Percentiles rank a stretch among this genome's conserved stretches.
phyloP scores from a whole-genome alignment of 345 rosid genomes.

The Citrus mangshanensis region DNA sequence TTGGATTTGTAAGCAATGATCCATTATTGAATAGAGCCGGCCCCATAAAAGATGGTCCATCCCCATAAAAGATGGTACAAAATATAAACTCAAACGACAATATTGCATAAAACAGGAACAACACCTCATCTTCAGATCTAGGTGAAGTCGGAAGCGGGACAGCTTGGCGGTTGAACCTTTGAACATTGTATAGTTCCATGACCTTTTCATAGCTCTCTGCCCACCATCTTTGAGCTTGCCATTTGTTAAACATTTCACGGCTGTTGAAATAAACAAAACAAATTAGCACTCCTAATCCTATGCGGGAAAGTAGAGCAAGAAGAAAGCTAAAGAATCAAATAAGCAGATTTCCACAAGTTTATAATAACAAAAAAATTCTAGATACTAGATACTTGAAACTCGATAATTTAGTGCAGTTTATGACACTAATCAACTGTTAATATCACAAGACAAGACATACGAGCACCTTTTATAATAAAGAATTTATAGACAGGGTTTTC shows the following conservation, averaged over 20 bases:
- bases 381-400: not conserved
- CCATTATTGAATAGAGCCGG: not conserved
- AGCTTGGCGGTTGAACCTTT: constrained; percentile 58
- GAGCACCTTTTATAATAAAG: no score
- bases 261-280: constrained; percentile 38
- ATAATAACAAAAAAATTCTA: not conserved
- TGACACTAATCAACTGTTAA: not conserved
- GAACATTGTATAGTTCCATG: constrained; percentile 94
- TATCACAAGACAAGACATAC: not conserved
- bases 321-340: constrained; percentile 13
- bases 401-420: not conserved
- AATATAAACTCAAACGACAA: not conserved
- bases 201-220: constrained; percentile 84
- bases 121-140: constrained; percentile 71
- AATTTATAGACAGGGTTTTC: not conserved
- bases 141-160: constrained; percentile 76
- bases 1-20: not conserved
- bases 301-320: not conserved
- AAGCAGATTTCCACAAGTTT: not conserved
- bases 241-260: constrained; percentile 91
- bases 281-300: not conserved
- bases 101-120: not conserved
- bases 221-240: constrained; percentile 99
- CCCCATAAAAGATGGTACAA: not conserved
- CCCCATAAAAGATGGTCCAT: not conserved